Evolutionary conservation across 2,329 filamentous ascomycete genomes (phyloP), one percentile per base, ranked within the genome.

Genomic region (Claviceps sp.): DNA sequence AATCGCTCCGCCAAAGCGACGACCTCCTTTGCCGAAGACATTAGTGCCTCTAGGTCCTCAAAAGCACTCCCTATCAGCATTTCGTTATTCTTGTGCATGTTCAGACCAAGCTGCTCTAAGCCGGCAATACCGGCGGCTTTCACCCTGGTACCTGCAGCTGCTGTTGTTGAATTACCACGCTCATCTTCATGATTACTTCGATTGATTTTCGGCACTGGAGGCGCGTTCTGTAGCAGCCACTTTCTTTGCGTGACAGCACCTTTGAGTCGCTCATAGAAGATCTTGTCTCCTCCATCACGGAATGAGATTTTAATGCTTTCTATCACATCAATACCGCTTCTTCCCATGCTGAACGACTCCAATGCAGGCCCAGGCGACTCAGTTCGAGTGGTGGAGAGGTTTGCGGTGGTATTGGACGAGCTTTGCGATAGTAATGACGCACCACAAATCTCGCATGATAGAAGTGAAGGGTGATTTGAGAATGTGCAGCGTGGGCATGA

Each of bases 1-100:
- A 97, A 91, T 16, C 82, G 82, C 67, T 97, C 91, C 1, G 93
- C 93, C 43, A 98, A 81, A 5, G 89, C 89, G 49, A 97, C 85
- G 48, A 98, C 89, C 64, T 98, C 89, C 64, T 97, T 96, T 5
- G 93, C 93, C 3, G 91, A 96, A 3, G 90, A 89, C 91, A 97
- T 98, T 40, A 98, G 75, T 3, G 93, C 90, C 64, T 97, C 91
- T 0, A 98, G 78, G 62, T 98, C 93, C 64, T 96, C 91, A 61
- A 98, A 98, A 0, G 93, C 90, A 57, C 81, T 89, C 26, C 91
- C 91, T 57, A 98, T 95, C 48, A 96, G 84, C 9, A 89, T 70
- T 66, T 96, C 89, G 60, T 96, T 97, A 66, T 95, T 95, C 70
- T 88, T 91, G 53, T 89, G 85, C 62, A 89, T 80, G 59, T 90